Conservation (phyloP, 2,329 filamentous ascomycete species). For the Pezizomycotina sp. region DNA sequence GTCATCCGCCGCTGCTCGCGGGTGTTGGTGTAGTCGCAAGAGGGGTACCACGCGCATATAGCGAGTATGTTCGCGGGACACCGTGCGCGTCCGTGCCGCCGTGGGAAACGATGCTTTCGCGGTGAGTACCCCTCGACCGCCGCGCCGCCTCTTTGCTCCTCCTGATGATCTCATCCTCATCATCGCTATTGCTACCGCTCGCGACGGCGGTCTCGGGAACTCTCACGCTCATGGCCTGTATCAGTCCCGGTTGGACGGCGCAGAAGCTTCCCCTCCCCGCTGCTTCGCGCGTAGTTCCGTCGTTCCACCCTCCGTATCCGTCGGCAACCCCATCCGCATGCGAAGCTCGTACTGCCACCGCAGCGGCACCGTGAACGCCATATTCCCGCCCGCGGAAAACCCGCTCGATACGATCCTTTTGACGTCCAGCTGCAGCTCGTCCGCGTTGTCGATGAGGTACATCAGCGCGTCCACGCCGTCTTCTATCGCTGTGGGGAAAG, state of each 20-base stretch:
- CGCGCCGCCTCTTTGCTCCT: constrained; percentile 6
- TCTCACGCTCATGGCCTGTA: too few species aligned
- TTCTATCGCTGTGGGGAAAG: constrained; percentile 48
- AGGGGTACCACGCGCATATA: constrained; percentile 45
- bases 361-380: constrained; percentile 30
- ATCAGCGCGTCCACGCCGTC: constrained; percentile 48
- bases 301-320: constrained; percentile 4
- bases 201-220: too few species aligned
- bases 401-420: constrained; percentile 43
- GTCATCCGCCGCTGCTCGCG: constrained; percentile 41
- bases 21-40: constrained; percentile 43
- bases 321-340: constrained; percentile 11
- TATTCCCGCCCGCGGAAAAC: constrained; percentile 44
- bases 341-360: constrained; percentile 20
- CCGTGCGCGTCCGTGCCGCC: too few species aligned
- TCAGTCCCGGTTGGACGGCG: too few species aligned
- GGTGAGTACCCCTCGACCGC: neutral
- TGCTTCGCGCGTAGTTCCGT: constrained; percentile 12
- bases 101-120: too few species aligned
- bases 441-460: constrained; percentile 42
- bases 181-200: neutral
- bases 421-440: constrained; percentile 42
- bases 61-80: constrained; percentile 36
- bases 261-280: constrained; percentile 16
- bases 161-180: neutral